These are phyloP conservation scores for Apocynum venetum DNA, from an alignment of 257 asterid genomes.

Conservation along the genomic window DNA sequence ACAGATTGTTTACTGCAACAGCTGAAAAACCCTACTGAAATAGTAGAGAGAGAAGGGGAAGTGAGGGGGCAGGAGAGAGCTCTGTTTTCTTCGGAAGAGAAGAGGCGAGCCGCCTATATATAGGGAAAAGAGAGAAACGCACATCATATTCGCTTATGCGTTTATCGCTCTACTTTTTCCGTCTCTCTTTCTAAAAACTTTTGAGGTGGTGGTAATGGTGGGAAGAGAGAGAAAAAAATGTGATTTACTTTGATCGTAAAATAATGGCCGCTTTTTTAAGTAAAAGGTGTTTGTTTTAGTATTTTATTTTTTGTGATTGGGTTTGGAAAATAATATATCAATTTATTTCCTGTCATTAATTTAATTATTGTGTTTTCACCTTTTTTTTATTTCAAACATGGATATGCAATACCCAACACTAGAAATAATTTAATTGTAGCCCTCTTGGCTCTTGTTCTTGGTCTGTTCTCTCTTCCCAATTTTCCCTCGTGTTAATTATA, in stretches of 20 bases:
- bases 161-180: neutral
- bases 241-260: neutral
- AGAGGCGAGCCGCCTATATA: constrained; percentile 35
- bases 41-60: constrained; percentile 14
- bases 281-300: no score
- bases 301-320: neutral
- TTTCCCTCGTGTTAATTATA: no score
- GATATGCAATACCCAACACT: no score
- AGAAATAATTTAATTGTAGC: no score
- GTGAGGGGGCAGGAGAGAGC: neutral
- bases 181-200: neutral
- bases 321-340: neutral
- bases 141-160: constrained; percentile 41
- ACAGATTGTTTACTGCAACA: neutral
- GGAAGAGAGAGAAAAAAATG: neutral
- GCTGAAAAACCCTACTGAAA: constrained; percentile 45
- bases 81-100: constrained; percentile 21
- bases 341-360: no score
- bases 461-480: no score
- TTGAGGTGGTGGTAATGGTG: constrained; percentile 4
- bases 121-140: constrained; percentile 26
- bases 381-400: no score
- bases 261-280: neutral
- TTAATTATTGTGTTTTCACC: no score
- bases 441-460: no score